These are phyloP conservation scores for Cavenderia fasciculata DNA, from an alignment of 78 protist species.

Conservation along the genomic window DNA sequence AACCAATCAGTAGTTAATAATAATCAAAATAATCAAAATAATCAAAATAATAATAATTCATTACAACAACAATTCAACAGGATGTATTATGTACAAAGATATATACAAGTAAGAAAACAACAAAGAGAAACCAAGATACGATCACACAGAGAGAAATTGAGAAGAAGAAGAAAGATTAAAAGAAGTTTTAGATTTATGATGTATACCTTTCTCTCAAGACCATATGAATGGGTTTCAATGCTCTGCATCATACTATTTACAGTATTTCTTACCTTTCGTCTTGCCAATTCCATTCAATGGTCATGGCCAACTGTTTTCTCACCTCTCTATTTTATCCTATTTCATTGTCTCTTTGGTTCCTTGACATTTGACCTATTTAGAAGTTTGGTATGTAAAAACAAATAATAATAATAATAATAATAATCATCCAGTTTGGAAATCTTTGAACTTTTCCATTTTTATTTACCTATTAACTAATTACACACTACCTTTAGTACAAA, in stretches of 20 bases:
- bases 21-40: too few species aligned
- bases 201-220: constrained; percentile 5
- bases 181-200: not conserved
- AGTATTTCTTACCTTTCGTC: not conserved
- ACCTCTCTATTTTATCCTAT: not conserved
- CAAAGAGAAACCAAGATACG: not conserved
- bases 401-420: too few species aligned
- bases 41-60: too few species aligned
- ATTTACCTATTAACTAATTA: not conserved
- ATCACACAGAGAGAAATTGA: not conserved
- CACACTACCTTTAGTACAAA: not conserved
- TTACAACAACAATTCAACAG: too few species aligned
- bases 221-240: constrained; percentile 2
- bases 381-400: not conserved
- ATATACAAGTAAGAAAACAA: too few species aligned
- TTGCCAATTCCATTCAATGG: not conserved
- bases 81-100: too few species aligned
- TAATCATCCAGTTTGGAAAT: too few species aligned
- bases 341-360: not conserved
- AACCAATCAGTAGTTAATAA: too few species aligned
- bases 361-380: not conserved
- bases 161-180: not conserved
- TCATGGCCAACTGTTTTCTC: not conserved
- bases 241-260: not conserved
- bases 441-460: not conserved